A percentile compares a stretch with the other conserved stretches of the same genome.
phyloP scores from a whole-genome alignment of 73 alveolate genomes.

The Paramecium sonneborni region DNA sequence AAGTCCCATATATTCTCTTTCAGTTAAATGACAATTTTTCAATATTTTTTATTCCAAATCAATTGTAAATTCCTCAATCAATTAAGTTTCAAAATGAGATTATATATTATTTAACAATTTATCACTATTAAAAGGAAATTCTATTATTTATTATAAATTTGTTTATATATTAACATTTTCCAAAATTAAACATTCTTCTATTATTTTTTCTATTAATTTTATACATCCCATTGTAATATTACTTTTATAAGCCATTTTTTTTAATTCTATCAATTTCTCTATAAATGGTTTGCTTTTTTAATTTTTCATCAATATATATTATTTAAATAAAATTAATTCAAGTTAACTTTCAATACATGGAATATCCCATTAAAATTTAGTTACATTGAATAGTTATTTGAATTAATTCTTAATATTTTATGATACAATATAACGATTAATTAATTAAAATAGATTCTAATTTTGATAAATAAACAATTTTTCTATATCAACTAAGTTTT shows the following conservation, averaged over 20 bases:
- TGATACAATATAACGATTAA: not conserved
- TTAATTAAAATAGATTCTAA: not conserved
- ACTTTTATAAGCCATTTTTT: not conserved
- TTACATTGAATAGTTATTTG: not conserved
- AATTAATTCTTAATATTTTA: not conserved
- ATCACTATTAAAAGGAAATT: conserved; percentile 21
- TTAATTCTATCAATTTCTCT: not conserved
- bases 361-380: not conserved
- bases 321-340: not conserved
- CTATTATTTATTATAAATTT: not conserved
- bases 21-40: not conserved
- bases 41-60: not conserved
- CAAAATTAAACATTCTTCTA: not conserved
- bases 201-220: not conserved
- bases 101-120: not conserved
- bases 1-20: not conserved
- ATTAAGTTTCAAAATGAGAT: not conserved
- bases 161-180: not conserved
- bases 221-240: not conserved
- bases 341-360: not conserved
- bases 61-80: not conserved
- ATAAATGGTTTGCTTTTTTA: not conserved
- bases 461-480: not conserved
- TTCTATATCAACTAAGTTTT: not conserved
- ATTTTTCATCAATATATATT: not conserved